phyloP scores from a whole-genome alignment of 345 rosid species.

The Murraya koenigii region DNA sequence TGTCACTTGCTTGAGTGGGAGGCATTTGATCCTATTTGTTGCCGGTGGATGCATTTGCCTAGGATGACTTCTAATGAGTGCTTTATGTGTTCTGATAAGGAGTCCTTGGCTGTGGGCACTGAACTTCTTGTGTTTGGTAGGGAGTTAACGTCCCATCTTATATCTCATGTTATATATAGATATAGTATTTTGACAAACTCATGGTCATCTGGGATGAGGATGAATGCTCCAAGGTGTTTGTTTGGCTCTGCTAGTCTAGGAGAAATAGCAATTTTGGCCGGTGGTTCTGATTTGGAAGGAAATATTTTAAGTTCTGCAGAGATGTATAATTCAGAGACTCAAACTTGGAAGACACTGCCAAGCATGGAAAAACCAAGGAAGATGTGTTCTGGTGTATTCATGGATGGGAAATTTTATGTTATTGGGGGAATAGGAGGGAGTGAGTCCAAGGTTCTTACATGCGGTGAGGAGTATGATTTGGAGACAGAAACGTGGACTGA shows the following conservation, averaged over 20 bases:
- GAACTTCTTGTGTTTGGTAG: slow-evolving; percentile 86
- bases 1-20: slow-evolving; percentile 86
- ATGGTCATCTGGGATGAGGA: slow-evolving; percentile 74
- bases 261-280: slow-evolving; percentile 81
- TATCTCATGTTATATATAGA: slow-evolving; percentile 57
- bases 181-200: slow-evolving; percentile 79
- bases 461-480: slow-evolving; percentile 81
- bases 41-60: slow-evolving; percentile 84
- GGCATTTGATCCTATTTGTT: slow-evolving; percentile 75
- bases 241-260: slow-evolving; percentile 95
- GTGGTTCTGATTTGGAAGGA: slow-evolving; percentile 73
- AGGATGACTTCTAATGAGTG: slow-evolving; percentile 65
- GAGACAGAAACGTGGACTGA: slow-evolving; percentile 70
- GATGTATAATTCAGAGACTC: slow-evolving; percentile 88
- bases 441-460: slow-evolving; percentile 54
- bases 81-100: slow-evolving; percentile 76
- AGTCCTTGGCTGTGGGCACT: slow-evolving; percentile 92
- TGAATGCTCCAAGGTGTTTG: slow-evolving; percentile 86
- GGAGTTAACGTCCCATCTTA: slow-evolving; percentile 45
- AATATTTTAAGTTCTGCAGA: slow-evolving; percentile 67
- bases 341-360: slow-evolving; percentile 54
- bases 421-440: slow-evolving; percentile 76
- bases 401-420: slow-evolving; percentile 86
- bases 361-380: slow-evolving; percentile 82
- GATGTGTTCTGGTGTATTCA: slow-evolving; percentile 92